Conservation (phyloP, 257 asterid species). For the Primulina tabacum region DNA sequence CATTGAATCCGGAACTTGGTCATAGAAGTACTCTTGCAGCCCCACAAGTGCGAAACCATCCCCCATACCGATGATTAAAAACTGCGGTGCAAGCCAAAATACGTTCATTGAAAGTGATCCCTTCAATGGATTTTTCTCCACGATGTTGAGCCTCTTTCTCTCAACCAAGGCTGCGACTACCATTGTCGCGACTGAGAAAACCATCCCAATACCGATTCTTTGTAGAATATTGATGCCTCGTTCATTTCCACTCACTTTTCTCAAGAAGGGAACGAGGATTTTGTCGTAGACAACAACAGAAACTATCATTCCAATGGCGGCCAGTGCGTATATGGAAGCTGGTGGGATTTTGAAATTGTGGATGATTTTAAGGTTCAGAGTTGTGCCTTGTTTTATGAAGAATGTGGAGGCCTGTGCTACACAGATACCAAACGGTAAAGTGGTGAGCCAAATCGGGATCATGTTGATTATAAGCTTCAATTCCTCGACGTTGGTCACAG, state of each 20-base stretch:
- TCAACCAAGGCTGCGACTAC: slow-evolving; percentile 64
- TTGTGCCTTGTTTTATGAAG: slow-evolving; percentile 69
- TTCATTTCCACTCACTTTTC: slow-evolving; percentile 57
- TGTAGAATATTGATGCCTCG: slow-evolving; percentile 65
- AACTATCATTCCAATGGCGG: slow-evolving; percentile 73
- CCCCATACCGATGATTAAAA: slow-evolving; percentile 58
- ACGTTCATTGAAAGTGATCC: slow-evolving; percentile 68
- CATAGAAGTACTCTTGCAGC: slow-evolving; percentile 80
- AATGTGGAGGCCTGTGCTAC: slow-evolving; percentile 67
- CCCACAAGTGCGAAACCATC: slow-evolving; percentile 86
- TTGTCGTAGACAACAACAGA: slow-evolving; percentile 59
- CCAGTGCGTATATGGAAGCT: slow-evolving; percentile 55
- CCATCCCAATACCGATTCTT: slow-evolving; percentile 83
- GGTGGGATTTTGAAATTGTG: slow-evolving; percentile 59
- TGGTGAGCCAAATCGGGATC: slow-evolving; percentile 73
- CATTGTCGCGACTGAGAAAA: slow-evolving; percentile 53
- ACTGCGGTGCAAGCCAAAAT: slow-evolving; percentile 90
- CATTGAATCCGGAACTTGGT: slow-evolving; percentile 87
- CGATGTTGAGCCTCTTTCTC: slow-evolving; percentile 42
- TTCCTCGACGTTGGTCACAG: slow-evolving; percentile 70
- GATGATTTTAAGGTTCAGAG: slow-evolving; percentile 43
- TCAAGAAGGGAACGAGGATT: slow-evolving; percentile 56
- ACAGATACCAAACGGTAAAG: slow-evolving; percentile 65
- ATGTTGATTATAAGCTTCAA: slow-evolving; percentile 59
- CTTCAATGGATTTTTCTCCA: slow-evolving; percentile 23